Conservation (phyloP, 805 yeast species). For the Metschnikowia colocasiae region DNA sequence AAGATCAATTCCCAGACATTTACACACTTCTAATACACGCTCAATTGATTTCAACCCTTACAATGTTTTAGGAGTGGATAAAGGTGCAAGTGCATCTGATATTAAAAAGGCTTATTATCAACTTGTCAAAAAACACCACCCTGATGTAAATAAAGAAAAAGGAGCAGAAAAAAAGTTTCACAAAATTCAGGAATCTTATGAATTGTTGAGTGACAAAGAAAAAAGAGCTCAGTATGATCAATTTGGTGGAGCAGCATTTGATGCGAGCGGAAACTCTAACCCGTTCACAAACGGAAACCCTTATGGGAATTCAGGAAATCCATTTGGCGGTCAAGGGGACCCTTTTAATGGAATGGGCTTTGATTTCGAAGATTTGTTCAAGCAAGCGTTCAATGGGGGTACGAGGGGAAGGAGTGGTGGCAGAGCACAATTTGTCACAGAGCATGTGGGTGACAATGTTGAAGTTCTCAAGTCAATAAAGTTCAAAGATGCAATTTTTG, state of each 20-base stretch:
- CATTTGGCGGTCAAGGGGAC: slow-evolving; percentile 41
- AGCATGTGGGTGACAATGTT: slow-evolving; percentile 84
- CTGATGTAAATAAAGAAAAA: slow-evolving; percentile 90
- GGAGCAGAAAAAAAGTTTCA: slow-evolving; percentile 89
- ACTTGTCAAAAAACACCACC: slow-evolving; percentile 91
- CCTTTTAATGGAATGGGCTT: slow-evolving; percentile 55
- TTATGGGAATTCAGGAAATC: slow-evolving; percentile 42
- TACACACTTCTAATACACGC: slow-evolving; percentile 40
- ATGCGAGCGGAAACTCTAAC: slow-evolving; percentile 50
- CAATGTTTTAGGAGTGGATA: slow-evolving; percentile 71
- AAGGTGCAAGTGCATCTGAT: slow-evolving; percentile 68
- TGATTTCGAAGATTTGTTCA: slow-evolving; percentile 43
- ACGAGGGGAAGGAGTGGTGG: slow-evolving; percentile 30
- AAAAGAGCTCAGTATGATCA: slow-evolving; percentile 90
- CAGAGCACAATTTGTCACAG: slow-evolving; percentile 55
- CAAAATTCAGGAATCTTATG: slow-evolving; percentile 91
- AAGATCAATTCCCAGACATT: slow-evolving; percentile 17
- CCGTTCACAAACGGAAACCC: slow-evolving; percentile 40
- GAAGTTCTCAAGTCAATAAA: slow-evolving; percentile 71
- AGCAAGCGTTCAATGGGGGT: slow-evolving; percentile 47
- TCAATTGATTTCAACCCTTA: slow-evolving; percentile 69
- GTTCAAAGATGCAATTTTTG: slow-evolving; percentile 86
- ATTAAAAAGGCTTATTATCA: slow-evolving; percentile 94
- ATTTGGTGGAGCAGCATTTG: slow-evolving; percentile 85
- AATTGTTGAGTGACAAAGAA: slow-evolving; percentile 76